Conservation (phyloP, 164 flowering plant species). For the Magnolia officinalis region DNA sequence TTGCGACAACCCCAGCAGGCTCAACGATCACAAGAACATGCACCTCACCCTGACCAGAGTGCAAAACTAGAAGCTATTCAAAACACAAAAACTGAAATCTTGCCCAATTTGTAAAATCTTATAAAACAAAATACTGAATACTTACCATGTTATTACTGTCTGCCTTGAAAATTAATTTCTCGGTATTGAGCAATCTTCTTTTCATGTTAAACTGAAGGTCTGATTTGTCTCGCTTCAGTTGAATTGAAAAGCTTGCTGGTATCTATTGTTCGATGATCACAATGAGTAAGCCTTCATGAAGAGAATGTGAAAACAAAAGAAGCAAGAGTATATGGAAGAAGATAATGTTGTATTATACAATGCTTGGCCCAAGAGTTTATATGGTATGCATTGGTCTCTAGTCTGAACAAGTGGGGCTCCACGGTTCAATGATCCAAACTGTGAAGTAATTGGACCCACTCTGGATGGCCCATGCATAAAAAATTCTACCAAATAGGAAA, state of each 20-base stretch:
- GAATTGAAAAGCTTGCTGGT: conserved; percentile 76
- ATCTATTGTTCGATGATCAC: conserved; percentile 37
- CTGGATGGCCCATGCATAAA: background rate
- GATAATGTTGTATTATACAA: background rate
- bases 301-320: background rate
- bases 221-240: conserved; percentile 37
- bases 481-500: background rate
- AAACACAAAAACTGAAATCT: background rate
- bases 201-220: conserved; percentile 27
- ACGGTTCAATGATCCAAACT: background rate
- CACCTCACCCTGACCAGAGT: conserved; percentile 32
- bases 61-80: conserved; percentile 12
- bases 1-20: conserved; percentile 84
- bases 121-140: conserved; percentile 26
- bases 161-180: conserved; percentile 74
- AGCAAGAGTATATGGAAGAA: background rate
- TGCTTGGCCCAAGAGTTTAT: background rate
- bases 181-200: conserved; percentile 82
- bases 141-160: conserved; percentile 25
- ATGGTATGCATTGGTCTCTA: background rate
- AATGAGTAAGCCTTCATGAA: conserved; percentile 10
- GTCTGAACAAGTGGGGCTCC: background rate
- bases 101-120: background rate
- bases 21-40: conserved; percentile 64
- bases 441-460: background rate